phyloP scores from a whole-genome alignment of 75 land plant species.

The Ceratopteris richardii region DNA sequence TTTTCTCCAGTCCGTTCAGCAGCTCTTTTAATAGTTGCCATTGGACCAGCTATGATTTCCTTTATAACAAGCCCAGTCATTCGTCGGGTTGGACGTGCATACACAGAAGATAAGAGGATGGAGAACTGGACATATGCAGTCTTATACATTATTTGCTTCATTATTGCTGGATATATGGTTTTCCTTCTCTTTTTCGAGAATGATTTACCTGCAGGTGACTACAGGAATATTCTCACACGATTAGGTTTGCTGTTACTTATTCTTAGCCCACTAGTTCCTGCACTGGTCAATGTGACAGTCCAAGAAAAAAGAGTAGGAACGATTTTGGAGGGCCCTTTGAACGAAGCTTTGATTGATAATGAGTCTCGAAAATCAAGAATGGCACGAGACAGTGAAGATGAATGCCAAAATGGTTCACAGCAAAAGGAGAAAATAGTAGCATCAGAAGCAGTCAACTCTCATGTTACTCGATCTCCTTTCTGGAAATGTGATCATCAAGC shows the following conservation, averaged over 20 bases:
- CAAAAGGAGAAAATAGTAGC: too few relatives aligned
- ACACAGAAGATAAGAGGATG: constrained; percentile 4
- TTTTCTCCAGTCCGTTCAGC: constrained; percentile 36
- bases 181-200: constrained; percentile 21
- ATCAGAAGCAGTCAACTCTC: too few relatives aligned
- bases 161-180: constrained; percentile 35
- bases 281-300: too few relatives aligned
- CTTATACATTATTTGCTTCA: constrained; percentile 29
- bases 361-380: too few relatives aligned
- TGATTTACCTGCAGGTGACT: constrained; percentile 9
- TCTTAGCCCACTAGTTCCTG: constrained; percentile 11
- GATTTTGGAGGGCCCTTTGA: too few relatives aligned
- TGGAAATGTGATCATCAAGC: too few relatives aligned
- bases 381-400: too few relatives aligned
- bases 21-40: constrained; percentile 38
- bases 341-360: too few relatives aligned
- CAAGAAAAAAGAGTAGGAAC: too few relatives aligned
- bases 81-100: constrained; percentile 20
- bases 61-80: constrained; percentile 27
- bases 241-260: constrained; percentile 20
- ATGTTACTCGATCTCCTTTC: too few relatives aligned
- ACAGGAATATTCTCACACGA: constrained; percentile 1
- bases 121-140: constrained; percentile 23
- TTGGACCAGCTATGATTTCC: constrained; percentile 27
- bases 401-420: too few relatives aligned